Evolutionary conservation across 768 basidiomycete genomes (phyloP).

Genomic region (Russula vinacea): DNA sequence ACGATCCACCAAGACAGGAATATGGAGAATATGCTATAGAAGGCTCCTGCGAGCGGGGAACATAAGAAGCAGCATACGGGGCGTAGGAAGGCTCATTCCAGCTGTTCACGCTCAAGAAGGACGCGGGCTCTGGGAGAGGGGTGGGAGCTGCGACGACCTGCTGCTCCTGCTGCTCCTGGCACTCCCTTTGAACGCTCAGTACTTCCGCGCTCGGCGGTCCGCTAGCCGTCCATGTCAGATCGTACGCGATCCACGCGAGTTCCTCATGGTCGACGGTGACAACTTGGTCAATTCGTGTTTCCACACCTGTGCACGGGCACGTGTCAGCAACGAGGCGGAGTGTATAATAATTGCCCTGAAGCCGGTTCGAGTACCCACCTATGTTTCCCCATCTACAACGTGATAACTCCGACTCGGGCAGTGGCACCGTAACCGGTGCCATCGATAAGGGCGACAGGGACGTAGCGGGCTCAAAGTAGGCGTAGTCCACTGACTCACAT

Average conservation of each 20-base stretch:
- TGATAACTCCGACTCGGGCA: slow-evolving; percentile 65
- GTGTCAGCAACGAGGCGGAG: slow-evolving; percentile 20
- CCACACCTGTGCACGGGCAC: slow-evolving; percentile 40
- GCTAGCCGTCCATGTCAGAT: slow-evolving; percentile 55
- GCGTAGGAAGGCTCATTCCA: slow-evolving; percentile 21
- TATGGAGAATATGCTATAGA: slow-evolving; percentile 16
- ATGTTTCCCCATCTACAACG: slow-evolving; percentile 69
- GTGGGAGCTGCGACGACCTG: slow-evolving; percentile 33
- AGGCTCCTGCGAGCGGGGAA: slow-evolving; percentile 18
- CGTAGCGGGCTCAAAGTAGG: slow-evolving; percentile 45
- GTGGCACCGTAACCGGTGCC: slow-evolving; percentile 45
- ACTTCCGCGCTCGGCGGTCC: slow-evolving; percentile 57
- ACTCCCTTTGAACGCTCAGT: slow-evolving; percentile 48
- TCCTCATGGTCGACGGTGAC: slow-evolving; percentile 62
- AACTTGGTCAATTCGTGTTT: slow-evolving; percentile 66
- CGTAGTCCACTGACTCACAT: slow-evolving; percentile 54
- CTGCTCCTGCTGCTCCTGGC: slow-evolving; percentile 28
- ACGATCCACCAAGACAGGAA: slow-evolving; percentile 16
- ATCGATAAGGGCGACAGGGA: slow-evolving; percentile 24
- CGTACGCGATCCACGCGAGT: slow-evolving; percentile 62
- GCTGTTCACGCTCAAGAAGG: slow-evolving; percentile 21
- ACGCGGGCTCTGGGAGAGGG: slow-evolving; percentile 34
- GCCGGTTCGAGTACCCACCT: slow-evolving; percentile 43
- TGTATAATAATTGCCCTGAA: background rate
- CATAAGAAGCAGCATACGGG: slow-evolving; percentile 15